Evolutionary conservation across 148 eudicot genomes (phyloP), one percentile per base, ranked within the genome.

Genomic region (Beta vulgaris): DNA sequence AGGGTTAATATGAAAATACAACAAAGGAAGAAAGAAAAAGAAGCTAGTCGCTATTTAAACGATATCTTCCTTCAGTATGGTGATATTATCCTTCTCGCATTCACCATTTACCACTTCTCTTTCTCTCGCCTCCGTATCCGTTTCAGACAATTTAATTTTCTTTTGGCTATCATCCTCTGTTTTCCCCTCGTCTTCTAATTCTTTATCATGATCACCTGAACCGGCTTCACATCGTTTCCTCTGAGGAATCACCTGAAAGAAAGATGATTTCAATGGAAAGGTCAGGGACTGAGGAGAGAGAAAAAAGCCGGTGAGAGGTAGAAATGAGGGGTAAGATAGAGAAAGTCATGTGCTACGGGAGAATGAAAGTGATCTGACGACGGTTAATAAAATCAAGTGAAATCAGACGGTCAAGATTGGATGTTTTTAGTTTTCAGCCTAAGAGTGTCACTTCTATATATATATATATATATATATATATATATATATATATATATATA

Each of bases 201-300:
- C 69, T 76, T 66, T 61, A 64, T 62, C 71, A 28, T 79, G 46
- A 64, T 73, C 77, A 59, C 70, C 87, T n/a, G 80, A 62, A 26
- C 72, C 86, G 43, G 72, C 84, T 85, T 84, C 92, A 69, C 81
- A 70, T 79, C 91, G 85, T 89, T 95, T 95, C 81, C 97, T 87
- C 49, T 81, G 97, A 79, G 98, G 98, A 68, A 95, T 87, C 57
- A 91, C 97, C 55, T 87, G 73, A 82, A 92, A 95, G 82, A 92
- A 95, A 70, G 98, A 81, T 60, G 82, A 62, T 83, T 86, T 95
- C 98, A n/a, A n/a, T n/a, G n/a, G n/a, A n/a, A n/a, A n/a, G n/a
- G n/a, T n/a, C n/a, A n/a, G n/a, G n/a, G n/a, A n/a, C n/a, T n/a
- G n/a, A n/a, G n/a, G n/a, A n/a, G n/a, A n/a, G n/a, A n/a, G n/a